Conservation (phyloP, 495 filamentous ascomycete species). For the Sordaria brevicollis region DNA sequence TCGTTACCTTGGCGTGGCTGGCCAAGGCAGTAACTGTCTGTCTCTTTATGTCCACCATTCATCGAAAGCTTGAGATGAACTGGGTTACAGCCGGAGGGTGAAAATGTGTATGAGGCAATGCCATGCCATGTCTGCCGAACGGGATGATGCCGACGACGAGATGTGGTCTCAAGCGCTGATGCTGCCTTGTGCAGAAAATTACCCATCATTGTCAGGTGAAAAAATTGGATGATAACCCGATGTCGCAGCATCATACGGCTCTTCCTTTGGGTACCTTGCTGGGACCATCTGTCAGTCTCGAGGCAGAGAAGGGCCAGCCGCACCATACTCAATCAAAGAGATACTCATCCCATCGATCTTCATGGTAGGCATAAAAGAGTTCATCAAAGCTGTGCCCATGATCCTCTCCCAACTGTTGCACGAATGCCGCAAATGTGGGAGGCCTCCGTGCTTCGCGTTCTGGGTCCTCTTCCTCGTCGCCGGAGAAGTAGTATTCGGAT, state of each 20-base stretch:
- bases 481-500: conserved; percentile 25
- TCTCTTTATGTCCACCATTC: neutral
- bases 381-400: conserved; percentile 24
- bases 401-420: conserved; percentile 20
- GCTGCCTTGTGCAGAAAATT: neutral
- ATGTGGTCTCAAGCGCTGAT: neutral
- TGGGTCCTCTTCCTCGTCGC: conserved; percentile 22
- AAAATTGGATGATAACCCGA: neutral
- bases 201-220: neutral
- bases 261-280: neutral
- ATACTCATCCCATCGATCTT: conserved; percentile 28
- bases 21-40: neutral
- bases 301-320: neutral
- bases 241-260: neutral
- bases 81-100: neutral
- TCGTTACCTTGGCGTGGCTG: neutral
- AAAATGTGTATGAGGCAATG: neutral
- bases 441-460: conserved; percentile 22
- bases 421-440: conserved; percentile 19
- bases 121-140: neutral
- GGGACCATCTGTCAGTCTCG: neutral
- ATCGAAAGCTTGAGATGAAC: neutral
- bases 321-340: conserved; percentile 14
- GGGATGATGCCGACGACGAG: neutral
- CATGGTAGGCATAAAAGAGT: conserved; percentile 24